Evolutionary conservation across 2,329 filamentous ascomycete species (phyloP), one percentile per base, ranked within the genome.

Genomic region (Sclerotinia glacialis): DNA sequence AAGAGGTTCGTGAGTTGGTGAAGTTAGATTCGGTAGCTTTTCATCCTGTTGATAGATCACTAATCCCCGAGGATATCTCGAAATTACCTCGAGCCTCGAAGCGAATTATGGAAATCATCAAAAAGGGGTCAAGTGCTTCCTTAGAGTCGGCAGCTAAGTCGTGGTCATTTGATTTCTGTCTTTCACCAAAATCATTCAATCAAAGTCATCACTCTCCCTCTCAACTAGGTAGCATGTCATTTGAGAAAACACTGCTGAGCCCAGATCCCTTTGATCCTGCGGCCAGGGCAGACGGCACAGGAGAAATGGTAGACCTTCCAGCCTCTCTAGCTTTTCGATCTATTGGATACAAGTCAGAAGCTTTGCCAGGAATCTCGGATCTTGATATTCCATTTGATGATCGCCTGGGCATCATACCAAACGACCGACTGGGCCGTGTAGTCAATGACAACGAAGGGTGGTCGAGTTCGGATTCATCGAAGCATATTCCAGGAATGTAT

Each of bases 321-420:
- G 87, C 92, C 0, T 83, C 87, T 7, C 76, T 94, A 5, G 93
- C 92, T 21, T 97, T 99, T 79, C 87, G 93, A 23, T 96, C 92
- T n/a, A 93, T 99, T 53, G 95, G 95, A 8, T 99, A 99, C 80
- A 92, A 92, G 73, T 93, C 93, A 0, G 83, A 89, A 42, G 82
- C 92, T 0, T 80, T 99, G 0, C 83, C 87, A 0, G 94, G 92
- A 0, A 89, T 98, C 70, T 78, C 82, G 1, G 85, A 90, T 5
- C 79, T 94, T 0, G 89, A 88, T 2, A 86, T 97, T 53, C 86
- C 88, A 11, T 99, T 99, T 74, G 88, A 98, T 75, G 78, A 84
- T 1, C 80, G 81, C 9, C 84, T 85, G 3, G 95, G 94, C 5
- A 83, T 94, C 26, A 89, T 99, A 56, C 87, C 86, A 47, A 96